These are phyloP conservation scores for Verticillium zaregamsianum DNA, from an alignment of 2,329 filamentous ascomycete genomes.

Conservation along the genomic window DNA sequence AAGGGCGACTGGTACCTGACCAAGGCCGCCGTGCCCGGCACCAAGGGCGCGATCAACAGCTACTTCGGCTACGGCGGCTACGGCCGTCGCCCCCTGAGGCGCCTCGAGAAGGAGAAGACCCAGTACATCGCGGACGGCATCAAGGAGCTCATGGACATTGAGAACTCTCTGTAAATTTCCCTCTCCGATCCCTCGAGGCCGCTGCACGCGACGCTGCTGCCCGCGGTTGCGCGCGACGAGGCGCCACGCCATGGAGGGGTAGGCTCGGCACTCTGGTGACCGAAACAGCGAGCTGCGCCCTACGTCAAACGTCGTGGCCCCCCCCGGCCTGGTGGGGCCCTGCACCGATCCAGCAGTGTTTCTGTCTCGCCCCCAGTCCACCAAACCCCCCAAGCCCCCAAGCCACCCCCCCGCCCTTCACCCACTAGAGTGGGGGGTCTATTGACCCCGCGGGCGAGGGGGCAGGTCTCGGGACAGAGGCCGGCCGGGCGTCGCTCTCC, in stretches of 20 bases:
- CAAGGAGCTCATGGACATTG: slow-evolving; percentile 62
- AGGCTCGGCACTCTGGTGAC: neutral
- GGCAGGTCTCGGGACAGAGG: neutral
- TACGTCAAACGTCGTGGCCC: neutral
- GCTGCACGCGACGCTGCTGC: neutral
- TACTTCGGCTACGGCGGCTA: slow-evolving; percentile 80
- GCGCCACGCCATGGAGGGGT: neutral
- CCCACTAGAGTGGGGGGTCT: neutral
- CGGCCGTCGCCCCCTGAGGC: slow-evolving; percentile 68
- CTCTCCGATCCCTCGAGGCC: neutral
- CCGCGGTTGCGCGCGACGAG: neutral
- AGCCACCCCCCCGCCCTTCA: neutral
- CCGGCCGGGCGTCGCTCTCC: neutral
- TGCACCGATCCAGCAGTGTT: neutral
- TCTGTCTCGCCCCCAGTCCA: neutral
- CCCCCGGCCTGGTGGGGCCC: neutral
- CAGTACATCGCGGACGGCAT: slow-evolving; percentile 51
- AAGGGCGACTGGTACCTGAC: slow-evolving; percentile 80
- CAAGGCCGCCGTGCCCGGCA: slow-evolving; percentile 79
- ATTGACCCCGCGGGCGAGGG: neutral
- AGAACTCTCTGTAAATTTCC: slow-evolving; percentile 42
- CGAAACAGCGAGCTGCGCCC: neutral
- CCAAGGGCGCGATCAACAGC: slow-evolving; percentile 75
- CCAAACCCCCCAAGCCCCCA: neutral
- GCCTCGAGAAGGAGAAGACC: slow-evolving; percentile 54